Conservation (phyloP, 2,329 filamentous ascomycete genomes). For the Fusarium sp. region DNA sequence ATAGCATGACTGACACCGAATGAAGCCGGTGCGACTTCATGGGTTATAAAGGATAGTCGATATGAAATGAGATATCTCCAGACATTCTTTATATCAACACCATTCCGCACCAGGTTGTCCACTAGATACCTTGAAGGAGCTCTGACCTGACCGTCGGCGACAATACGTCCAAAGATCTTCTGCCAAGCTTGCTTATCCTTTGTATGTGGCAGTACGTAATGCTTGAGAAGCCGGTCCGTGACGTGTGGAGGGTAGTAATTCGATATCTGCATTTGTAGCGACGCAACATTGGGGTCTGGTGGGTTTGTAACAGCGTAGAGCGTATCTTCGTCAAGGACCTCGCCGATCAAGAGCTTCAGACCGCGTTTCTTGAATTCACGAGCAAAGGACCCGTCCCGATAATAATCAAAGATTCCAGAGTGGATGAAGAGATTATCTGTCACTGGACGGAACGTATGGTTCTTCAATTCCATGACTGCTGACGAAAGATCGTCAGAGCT, state of each 20-base stretch:
- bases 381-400: constrained; percentile 5
- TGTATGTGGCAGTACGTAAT: neutral
- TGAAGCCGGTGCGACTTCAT: neutral
- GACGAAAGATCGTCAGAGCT: constrained; percentile 2
- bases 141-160: constrained; percentile 16
- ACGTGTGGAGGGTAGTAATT: constrained; percentile 9
- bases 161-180: constrained; percentile 7
- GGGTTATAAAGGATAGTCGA: constrained; percentile 4
- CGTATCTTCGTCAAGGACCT: constrained; percentile 10
- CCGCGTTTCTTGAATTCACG: constrained; percentile 2
- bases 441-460: constrained; percentile 4
- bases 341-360: constrained; percentile 5
- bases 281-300: neutral
- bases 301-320: constrained; percentile 22
- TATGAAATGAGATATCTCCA: constrained; percentile 24
- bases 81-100: constrained; percentile 1
- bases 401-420: constrained; percentile 14
- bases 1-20: constrained; percentile 25
- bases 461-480: constrained; percentile 1
- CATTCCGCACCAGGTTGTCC: constrained; percentile 9
- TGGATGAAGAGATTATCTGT: constrained; percentile 10
- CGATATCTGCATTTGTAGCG: constrained; percentile 2
- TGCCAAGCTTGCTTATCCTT: constrained; percentile 13
- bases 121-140: constrained; percentile 16
- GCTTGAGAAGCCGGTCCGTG: constrained; percentile 15